Conservation (phyloP, 495 filamentous ascomycete species). For the Pyrenula aspistea region DNA sequence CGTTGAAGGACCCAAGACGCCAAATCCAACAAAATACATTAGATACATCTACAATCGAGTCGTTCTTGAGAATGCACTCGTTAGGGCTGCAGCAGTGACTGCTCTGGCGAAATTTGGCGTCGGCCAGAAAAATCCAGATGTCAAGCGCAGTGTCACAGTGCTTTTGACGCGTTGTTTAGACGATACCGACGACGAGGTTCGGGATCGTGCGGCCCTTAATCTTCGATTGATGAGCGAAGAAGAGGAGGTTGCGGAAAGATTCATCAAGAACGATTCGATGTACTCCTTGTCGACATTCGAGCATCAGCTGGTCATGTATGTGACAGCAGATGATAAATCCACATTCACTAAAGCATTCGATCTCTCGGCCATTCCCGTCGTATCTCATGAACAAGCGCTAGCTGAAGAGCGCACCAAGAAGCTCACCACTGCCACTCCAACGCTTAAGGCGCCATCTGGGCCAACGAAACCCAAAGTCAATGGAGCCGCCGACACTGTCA, state of each 20-base stretch:
- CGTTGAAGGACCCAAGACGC: constrained; percentile 87
- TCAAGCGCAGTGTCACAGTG: constrained; percentile 89
- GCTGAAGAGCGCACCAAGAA: constrained; percentile 97
- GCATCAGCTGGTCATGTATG: constrained; percentile 95
- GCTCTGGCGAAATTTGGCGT: constrained; percentile 96
- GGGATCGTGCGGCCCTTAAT: constrained; percentile 89
- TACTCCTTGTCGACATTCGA: constrained; percentile 93
- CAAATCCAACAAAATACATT: constrained; percentile 95
- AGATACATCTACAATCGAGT: constrained; percentile 99
- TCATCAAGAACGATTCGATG: constrained; percentile 81
- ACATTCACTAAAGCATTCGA: constrained; percentile 83
- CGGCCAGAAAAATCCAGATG: constrained; percentile 89
- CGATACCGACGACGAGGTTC: constrained; percentile 95
- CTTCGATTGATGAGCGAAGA: constrained; percentile 76
- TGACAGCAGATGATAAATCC: constrained; percentile 76
- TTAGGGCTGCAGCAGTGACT: constrained; percentile 90
- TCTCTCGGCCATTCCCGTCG: constrained; percentile 79
- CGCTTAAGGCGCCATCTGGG: constrained; percentile 85
- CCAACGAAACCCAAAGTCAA: constrained; percentile 60
- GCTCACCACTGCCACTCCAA: constrained; percentile 80
- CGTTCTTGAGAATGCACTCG: constrained; percentile 91
- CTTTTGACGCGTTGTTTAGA: constrained; percentile 89
- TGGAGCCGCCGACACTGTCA: constrained; percentile 57
- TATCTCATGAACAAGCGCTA: constrained; percentile 88
- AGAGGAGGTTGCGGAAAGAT: constrained; percentile 69